phyloP scores from a whole-genome alignment of 345 rosid species.

The Arabidopsis arenosa region DNA sequence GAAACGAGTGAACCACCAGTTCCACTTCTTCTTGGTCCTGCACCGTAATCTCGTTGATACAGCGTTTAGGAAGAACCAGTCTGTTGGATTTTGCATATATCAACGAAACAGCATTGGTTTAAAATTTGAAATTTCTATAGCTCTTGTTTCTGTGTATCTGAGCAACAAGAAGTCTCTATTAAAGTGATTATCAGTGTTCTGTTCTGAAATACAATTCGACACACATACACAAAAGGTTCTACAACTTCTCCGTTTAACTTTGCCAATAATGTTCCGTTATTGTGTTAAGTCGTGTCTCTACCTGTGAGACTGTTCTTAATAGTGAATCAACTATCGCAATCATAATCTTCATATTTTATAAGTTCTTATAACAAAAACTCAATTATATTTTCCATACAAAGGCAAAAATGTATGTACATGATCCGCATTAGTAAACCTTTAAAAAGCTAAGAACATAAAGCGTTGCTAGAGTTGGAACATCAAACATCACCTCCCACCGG shows the following conservation, averaged over 20 bases:
- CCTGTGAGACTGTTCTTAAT: neutral
- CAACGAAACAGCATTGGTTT: neutral
- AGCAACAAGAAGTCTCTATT: neutral
- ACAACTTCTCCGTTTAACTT: neutral
- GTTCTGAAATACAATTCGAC: neutral
- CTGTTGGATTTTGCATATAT: neutral
- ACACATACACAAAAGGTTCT: neutral
- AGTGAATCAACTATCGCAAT: neutral
- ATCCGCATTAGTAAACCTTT: neutral
- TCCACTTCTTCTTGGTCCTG: conserved; percentile 67
- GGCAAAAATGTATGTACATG: conserved; percentile 40
- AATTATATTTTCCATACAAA: neutral
- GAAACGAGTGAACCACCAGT: conserved; percentile 31
- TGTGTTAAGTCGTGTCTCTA: neutral
- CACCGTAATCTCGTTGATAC: conserved; percentile 43
- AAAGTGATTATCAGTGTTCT: neutral
- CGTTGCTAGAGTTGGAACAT: neutral
- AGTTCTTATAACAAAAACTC: neutral
- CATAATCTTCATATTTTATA: conserved; percentile 3
- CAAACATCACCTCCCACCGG: conserved; percentile 44
- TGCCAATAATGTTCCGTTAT: neutral
- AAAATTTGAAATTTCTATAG: neutral
- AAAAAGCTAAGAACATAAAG: neutral
- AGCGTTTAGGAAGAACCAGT: neutral
- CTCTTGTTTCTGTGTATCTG: neutral